Conservation (phyloP, 768 basidiomycete species). For the Pleurotus giganteus region DNA sequence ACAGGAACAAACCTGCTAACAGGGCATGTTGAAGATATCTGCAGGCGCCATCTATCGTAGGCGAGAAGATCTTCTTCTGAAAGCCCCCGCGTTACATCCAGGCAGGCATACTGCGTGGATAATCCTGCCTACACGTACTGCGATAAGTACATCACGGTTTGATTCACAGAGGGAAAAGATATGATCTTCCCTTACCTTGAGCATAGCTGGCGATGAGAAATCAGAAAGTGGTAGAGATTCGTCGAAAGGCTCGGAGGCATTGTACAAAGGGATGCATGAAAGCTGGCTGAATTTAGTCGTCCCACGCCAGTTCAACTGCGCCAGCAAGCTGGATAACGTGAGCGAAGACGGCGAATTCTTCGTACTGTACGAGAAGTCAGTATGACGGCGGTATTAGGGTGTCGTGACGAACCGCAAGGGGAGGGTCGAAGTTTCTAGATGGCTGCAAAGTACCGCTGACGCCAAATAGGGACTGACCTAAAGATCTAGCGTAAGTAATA, state of each 20-base stretch:
- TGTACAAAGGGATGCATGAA: slow-evolving; percentile 50
- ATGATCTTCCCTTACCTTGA: not conserved
- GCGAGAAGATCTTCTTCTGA: slow-evolving; percentile 29
- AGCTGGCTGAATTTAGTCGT: slow-evolving; percentile 55
- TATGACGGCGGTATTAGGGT: not conserved
- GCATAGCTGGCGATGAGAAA: slow-evolving; percentile 32
- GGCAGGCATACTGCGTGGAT: slow-evolving; percentile 33
- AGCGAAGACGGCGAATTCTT: slow-evolving; percentile 5
- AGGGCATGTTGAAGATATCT: slow-evolving; percentile 7
- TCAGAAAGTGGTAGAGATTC: slow-evolving; percentile 24
- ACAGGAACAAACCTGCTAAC: not conserved
- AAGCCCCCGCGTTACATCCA: slow-evolving; percentile 64
- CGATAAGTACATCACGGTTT: slow-evolving; percentile 7
- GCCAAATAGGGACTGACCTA: slow-evolving; percentile 39
- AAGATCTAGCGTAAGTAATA: not conserved
- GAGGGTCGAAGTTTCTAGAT: slow-evolving; percentile 57
- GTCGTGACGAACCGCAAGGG: slow-evolving; percentile 47
- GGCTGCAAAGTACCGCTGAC: slow-evolving; percentile 57
- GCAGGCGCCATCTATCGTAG: slow-evolving; percentile 38
- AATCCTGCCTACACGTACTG: not conserved
- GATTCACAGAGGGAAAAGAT: not conserved
- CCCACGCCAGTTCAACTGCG: slow-evolving; percentile 52
- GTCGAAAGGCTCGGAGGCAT: slow-evolving; percentile 26
- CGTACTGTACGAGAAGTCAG: not conserved
- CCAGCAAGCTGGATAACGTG: slow-evolving; percentile 7